phyloP scores from a whole-genome alignment of 805 yeast species.

The Candida chauliodis region DNA sequence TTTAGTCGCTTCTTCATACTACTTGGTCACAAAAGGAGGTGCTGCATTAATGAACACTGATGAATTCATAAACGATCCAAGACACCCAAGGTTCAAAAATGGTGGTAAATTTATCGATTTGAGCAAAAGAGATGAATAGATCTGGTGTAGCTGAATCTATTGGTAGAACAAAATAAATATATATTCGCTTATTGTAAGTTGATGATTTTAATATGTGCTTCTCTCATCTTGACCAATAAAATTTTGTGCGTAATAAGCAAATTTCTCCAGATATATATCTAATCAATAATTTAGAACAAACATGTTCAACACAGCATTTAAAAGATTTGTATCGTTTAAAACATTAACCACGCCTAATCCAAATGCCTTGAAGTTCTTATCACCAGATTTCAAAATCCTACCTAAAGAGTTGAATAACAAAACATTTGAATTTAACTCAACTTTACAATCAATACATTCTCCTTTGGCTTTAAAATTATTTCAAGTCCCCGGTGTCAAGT shows the following conservation, averaged over 20 bases:
- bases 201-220: background rate
- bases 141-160: background rate
- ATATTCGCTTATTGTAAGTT: background rate
- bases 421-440: conserved; percentile 51
- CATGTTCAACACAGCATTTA: background rate
- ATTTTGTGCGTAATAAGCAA: conserved; percentile 7
- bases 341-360: conserved; percentile 70
- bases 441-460: conserved; percentile 56
- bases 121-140: conserved; percentile 15
- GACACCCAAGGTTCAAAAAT: conserved; percentile 81
- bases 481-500: conserved; percentile 60
- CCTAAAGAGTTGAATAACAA: conserved; percentile 41
- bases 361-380: conserved; percentile 66
- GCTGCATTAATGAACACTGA: conserved; percentile 64
- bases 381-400: conserved; percentile 43
- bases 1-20: conserved; percentile 59
- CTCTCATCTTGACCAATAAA: conserved; percentile 4
- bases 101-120: conserved; percentile 42
- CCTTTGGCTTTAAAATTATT: conserved; percentile 62
- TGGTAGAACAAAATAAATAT: background rate
- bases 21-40: conserved; percentile 66
- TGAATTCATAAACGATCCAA: conserved; percentile 90
- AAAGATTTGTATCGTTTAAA: conserved; percentile 32
- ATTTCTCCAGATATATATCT: conserved; percentile 4
- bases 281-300: background rate